A percentile compares a stretch with the other conserved stretches of the same genome.
Evolutionary conservation across 345 rosid genomes (phyloP).

Genomic region (Citrus cavaleriei): DNA sequence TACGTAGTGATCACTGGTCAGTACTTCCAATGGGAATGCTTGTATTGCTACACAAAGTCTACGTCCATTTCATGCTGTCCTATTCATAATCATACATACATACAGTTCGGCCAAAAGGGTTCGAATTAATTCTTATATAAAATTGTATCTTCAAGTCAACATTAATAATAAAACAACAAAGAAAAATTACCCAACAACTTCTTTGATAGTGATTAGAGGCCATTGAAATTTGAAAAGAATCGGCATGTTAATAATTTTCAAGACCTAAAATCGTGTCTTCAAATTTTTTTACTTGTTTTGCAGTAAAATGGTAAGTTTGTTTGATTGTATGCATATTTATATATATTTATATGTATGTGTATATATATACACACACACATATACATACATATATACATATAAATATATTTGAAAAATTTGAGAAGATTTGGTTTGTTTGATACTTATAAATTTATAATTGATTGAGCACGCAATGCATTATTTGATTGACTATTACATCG

Average conservation of each 20-base stretch:
- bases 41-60: background rate
- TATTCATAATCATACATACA: background rate
- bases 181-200: background rate
- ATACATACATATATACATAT: no score
- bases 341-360: no score
- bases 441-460: background rate
- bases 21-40: background rate
- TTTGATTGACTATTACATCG: background rate
- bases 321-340: no score
- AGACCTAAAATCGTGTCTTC: background rate
- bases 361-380: accelerated
- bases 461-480: background rate
- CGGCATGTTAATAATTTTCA: background rate
- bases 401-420: no score
- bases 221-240: background rate
- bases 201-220: no score
- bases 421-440: background rate
- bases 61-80: background rate
- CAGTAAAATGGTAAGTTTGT: background rate
- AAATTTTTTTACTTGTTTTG: background rate
- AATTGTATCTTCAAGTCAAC: background rate
- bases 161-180: no score
- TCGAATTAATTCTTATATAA: background rate
- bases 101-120: background rate
- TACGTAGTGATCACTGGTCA: background rate